Evolutionary conservation across 192 early-diverging fungal species (phyloP).

Genomic region (Thamnidium elegans): DNA sequence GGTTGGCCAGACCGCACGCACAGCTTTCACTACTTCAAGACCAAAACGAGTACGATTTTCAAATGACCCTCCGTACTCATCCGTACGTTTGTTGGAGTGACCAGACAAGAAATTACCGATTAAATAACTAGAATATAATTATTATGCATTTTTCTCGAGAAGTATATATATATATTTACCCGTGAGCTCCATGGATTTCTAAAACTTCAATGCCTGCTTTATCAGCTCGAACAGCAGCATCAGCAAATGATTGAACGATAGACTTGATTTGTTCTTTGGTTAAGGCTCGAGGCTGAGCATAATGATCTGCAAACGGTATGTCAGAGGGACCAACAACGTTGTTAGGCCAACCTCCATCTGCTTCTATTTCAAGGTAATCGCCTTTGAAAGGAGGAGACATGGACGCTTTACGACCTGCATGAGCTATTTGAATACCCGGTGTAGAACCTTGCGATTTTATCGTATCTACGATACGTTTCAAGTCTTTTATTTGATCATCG

Average conservation of each 20-base stretch:
- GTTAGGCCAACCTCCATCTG: conserved; percentile 68
- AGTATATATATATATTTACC: conserved; percentile 30
- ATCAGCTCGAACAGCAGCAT: conserved; percentile 66
- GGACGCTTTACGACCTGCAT: conserved; percentile 73
- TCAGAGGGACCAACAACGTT: conserved; percentile 67
- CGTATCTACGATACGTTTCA: conserved; percentile 59
- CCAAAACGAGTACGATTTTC: conserved; percentile 85
- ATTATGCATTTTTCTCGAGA: not conserved
- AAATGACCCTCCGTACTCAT: conserved; percentile 88
- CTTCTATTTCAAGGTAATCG: conserved; percentile 14
- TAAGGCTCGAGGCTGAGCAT: conserved; percentile 54
- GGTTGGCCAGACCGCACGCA: conserved; percentile 71
- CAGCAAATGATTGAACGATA: conserved; percentile 58
- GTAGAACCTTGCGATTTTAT: conserved; percentile 59
- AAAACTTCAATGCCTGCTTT: conserved; percentile 56
- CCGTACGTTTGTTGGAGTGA: conserved; percentile 81
- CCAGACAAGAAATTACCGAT: conserved; percentile 78
- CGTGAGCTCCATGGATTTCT: conserved; percentile 73
- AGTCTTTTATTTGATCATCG: conserved; percentile 67
- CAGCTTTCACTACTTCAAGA: conserved; percentile 59
- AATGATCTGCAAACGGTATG: conserved; percentile 44
- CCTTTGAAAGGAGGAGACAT: conserved; percentile 16
- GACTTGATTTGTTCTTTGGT: conserved; percentile 64
- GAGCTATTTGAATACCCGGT: conserved; percentile 76
- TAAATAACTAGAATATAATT: conserved; percentile 67